Evolutionary conservation across 306 rosid species (phyloP), one percentile per base, ranked within the genome.

Genomic region (Trifolium fragiferum): DNA sequence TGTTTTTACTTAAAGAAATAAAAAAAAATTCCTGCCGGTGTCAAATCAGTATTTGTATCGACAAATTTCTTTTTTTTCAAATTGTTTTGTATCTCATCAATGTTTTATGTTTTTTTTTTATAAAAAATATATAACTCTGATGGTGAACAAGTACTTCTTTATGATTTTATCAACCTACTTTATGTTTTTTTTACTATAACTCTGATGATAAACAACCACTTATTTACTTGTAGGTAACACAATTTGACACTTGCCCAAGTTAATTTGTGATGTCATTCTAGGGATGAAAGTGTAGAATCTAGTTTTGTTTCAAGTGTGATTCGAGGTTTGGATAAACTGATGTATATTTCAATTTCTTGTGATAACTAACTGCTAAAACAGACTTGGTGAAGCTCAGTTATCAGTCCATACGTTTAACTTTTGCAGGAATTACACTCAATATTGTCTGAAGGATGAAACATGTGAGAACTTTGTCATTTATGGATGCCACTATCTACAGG

Each of bases 391-490:
- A 79, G 68, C 76, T 83, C 82, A 66, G 47, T 76, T 81, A 55
- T 71, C 55, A 23, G 81, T 54, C 78, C 78, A 58, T 75, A 74
- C 73, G 64, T 78, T 73, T 58, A 80, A 80, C 73, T 77, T 86
- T 80, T 84, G 89, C 86, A 86, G 88, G 92, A 63, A 51, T 40
- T 64, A 10, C 58, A 8, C 49, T 66, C 72, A 62, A 82, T 72
- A 46, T 74, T 61, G 70, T 74, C 75, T 44, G 79, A 72, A 41
- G 80, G 76, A 68, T 59, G 79, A 70, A 68, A 68, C 30, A 58
- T 69, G 78, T 25, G 51, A 51, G 67, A 37, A 69, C 43, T 11
- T 62, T 82, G 70, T 16, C 77, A 20, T 25, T 23, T 53, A 30
- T 78, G 73, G 76, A 73, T 53, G 53, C 61, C 30, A 55, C 64